phyloP scores from a whole-genome alignment of 1,284 basidiomycete genomes.

The Bondarzewia mesenterica region DNA sequence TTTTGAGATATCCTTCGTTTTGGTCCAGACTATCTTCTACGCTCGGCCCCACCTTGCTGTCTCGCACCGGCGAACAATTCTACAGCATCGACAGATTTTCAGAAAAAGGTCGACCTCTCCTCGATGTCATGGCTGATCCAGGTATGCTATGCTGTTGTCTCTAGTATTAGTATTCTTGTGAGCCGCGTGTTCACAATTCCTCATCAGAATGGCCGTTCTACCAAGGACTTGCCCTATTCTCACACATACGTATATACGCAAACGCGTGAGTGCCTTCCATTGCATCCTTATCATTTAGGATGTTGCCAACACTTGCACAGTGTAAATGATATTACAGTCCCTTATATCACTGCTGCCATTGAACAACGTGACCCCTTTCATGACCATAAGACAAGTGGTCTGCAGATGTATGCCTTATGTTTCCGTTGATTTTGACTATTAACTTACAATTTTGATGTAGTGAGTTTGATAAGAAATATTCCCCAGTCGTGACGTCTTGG shows the following conservation, averaged over 20 bases:
- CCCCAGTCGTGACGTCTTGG: constrained; percentile 46
- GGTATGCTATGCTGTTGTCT: constrained; percentile 35
- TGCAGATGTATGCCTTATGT: constrained; percentile 65
- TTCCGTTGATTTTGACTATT: too few species aligned
- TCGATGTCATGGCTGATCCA: constrained; percentile 84
- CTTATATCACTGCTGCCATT: constrained; percentile 73
- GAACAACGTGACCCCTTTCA: constrained; percentile 64
- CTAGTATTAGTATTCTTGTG: not conserved
- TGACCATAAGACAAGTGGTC: constrained; percentile 45
- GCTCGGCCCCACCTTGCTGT: constrained; percentile 71
- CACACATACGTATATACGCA: constrained; percentile 73
- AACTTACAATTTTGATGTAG: constrained; percentile 35
- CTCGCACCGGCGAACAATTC: constrained; percentile 66
- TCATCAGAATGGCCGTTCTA: constrained; percentile 67
- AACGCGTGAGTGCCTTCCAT: constrained; percentile 52
- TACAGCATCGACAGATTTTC: constrained; percentile 60
- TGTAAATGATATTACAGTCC: constrained; percentile 74
- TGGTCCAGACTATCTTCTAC: constrained; percentile 49
- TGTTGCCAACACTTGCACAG: constrained; percentile 20
- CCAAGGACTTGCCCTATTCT: constrained; percentile 64
- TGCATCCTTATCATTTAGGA: not conserved
- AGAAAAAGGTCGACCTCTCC: constrained; percentile 55
- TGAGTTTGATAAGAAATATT: constrained; percentile 46
- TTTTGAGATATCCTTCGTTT: constrained; percentile 49
- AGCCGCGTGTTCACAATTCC: not conserved